Evolutionary conservation across 805 yeast species (phyloP).

Genomic region (Gaillardinia entomophila): DNA sequence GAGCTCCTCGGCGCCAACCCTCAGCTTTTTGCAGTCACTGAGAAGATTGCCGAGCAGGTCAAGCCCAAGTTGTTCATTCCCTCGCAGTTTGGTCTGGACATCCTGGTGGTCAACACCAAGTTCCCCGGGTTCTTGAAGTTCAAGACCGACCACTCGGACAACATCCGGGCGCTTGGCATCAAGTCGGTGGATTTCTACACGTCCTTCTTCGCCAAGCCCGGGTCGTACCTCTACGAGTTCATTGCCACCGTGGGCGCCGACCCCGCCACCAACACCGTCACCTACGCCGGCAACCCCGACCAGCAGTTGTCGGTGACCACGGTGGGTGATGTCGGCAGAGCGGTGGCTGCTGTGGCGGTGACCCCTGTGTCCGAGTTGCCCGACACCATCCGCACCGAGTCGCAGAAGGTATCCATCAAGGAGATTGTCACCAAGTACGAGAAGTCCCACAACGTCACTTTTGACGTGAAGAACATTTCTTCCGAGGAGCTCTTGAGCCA

Average conservation of each 20-base stretch:
- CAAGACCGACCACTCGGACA: slow-evolving; percentile 32
- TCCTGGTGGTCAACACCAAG: slow-evolving; percentile 15
- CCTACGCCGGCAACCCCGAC: slow-evolving; percentile 36
- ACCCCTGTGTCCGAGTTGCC: slow-evolving; percentile 34
- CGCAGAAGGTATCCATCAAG: slow-evolving; percentile 34
- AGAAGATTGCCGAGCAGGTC: slow-evolving; percentile 30
- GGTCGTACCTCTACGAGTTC: slow-evolving; percentile 26
- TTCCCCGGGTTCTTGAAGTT: slow-evolving; percentile 29
- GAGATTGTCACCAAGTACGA: slow-evolving; percentile 38
- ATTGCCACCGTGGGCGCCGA: slow-evolving; percentile 35
- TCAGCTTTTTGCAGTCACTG: slow-evolving; percentile 24
- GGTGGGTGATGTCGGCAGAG: slow-evolving; percentile 39
- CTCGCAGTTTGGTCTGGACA: slow-evolving; percentile 54
- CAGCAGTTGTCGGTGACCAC: slow-evolving; percentile 29
- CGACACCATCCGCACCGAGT: slow-evolving; percentile 36
- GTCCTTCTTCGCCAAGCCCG: slow-evolving; percentile 31
- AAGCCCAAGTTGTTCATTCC: slow-evolving; percentile 53
- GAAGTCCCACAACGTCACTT: slow-evolving; percentile 25
- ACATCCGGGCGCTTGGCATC: slow-evolving; percentile 38
- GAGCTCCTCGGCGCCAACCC: slow-evolving; percentile 35
- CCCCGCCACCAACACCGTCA: slow-evolving; percentile 24
- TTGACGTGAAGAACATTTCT: slow-evolving; percentile 21
- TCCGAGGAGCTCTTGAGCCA: slow-evolving; percentile 6
- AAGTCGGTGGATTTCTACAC: slow-evolving; percentile 43
- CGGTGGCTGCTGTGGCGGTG: slow-evolving; percentile 37